Conservation (phyloP, 345 rosid species). For the Salix caprea region DNA sequence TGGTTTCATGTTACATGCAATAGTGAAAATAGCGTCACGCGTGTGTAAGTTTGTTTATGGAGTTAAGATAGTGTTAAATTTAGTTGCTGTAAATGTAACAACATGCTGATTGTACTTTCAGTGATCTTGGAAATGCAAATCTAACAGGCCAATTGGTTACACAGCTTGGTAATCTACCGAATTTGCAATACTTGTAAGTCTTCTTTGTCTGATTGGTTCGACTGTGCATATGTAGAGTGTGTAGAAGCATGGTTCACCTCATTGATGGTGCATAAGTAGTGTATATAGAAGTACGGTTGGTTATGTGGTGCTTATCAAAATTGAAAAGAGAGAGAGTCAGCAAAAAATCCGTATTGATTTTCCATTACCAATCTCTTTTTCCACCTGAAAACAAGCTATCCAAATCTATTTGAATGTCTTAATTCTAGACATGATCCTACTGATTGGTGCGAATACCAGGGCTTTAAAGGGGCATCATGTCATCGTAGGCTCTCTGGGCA, state of each 20-base stretch:
- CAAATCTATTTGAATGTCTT: not conserved
- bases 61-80: slow-evolving; percentile 1
- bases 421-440: not conserved
- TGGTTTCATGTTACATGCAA: slow-evolving; percentile 88
- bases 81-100: not conserved
- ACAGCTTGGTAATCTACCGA: slow-evolving; percentile 56
- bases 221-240: not conserved
- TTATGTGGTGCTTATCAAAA: not conserved
- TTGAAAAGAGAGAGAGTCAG: not conserved
- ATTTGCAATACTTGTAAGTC: slow-evolving; percentile 81
- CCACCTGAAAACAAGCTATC: not conserved
- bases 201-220: not conserved
- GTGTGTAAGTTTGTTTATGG: slow-evolving; percentile 59
- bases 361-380: not conserved
- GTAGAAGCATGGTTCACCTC: not conserved
- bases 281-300: not conserved
- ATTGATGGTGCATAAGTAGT: not conserved
- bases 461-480: not conserved
- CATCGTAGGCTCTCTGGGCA: not conserved
- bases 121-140: slow-evolving; percentile 68
- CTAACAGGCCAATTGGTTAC: slow-evolving; percentile 59
- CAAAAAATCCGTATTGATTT: not conserved
- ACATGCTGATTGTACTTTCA: slow-evolving; percentile 1
- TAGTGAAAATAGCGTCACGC: slow-evolving; percentile 57
- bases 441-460: not conserved